A percentile compares a stretch with the other conserved stretches of the same genome.
Evolutionary conservation across 495 filamentous ascomycete species (phyloP).

Genomic region (Hypoxylon lienhwacheense): DNA sequence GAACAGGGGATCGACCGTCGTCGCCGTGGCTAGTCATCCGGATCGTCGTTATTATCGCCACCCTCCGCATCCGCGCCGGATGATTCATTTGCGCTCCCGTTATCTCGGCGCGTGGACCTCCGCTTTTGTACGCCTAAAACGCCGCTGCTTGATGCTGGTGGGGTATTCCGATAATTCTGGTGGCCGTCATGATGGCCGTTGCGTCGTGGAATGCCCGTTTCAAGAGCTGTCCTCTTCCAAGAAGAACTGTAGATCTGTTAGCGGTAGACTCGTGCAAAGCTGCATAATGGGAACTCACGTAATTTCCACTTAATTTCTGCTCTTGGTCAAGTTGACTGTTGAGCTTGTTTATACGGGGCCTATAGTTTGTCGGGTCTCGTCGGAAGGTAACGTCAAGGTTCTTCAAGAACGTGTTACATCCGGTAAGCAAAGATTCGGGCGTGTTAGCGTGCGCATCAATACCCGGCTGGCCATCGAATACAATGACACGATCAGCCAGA

Average conservation of each 20-base stretch:
- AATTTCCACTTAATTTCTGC: constrained; percentile 92
- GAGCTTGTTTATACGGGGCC: constrained; percentile 97
- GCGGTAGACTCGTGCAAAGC: not conserved
- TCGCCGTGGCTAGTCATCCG: constrained; percentile 47
- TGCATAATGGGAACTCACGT: constrained; percentile 57
- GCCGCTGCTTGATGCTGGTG: constrained; percentile 45
- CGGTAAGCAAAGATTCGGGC: constrained; percentile 89
- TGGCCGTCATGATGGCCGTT: constrained; percentile 39
- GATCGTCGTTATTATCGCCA: constrained; percentile 48
- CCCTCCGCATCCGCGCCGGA: constrained; percentile 41
- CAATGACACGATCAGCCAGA: constrained; percentile 95
- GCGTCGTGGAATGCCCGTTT: constrained; percentile 55
- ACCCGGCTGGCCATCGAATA: constrained; percentile 93
- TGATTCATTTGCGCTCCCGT: constrained; percentile 36
- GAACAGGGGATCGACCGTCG: constrained; percentile 56
- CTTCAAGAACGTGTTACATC: constrained; percentile 95
- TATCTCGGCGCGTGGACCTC: constrained; percentile 28
- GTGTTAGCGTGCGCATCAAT: constrained; percentile 82
- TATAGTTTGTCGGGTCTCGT: constrained; percentile 92
- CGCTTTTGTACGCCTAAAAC: constrained; percentile 50
- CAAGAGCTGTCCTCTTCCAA: constrained; percentile 76
- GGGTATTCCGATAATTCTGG: constrained; percentile 35
- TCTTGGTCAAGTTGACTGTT: constrained; percentile 95
- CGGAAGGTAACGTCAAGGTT: constrained; percentile 97
- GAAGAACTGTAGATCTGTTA: constrained; percentile 67